A percentile compares a stretch with the other conserved stretches of the same genome.
Conservation (phyloP, 31 red algal genomes). For the Odonthalia washingtoniensis region DNA sequence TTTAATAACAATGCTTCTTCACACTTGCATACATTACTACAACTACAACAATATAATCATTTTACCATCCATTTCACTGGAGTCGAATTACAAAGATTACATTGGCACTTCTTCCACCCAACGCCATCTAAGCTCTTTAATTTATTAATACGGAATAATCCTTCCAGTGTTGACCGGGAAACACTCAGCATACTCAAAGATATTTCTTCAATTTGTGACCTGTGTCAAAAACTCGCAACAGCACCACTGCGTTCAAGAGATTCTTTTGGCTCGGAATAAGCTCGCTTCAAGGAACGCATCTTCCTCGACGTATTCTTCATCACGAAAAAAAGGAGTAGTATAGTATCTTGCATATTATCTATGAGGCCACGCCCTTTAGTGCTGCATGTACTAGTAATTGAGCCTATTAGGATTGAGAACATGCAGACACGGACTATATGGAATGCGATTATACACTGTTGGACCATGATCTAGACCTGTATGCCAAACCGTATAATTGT, state of each 20-base stretch:
- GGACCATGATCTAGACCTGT: neutral
- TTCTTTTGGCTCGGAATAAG: neutral
- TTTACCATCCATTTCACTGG: neutral
- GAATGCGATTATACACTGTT: neutral
- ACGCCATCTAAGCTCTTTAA: neutral
- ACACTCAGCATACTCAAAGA: neutral
- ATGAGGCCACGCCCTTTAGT: neutral
- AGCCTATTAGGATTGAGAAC: neutral
- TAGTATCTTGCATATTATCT: neutral
- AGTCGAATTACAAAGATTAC: neutral
- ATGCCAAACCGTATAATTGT: neutral
- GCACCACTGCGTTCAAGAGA: neutral
- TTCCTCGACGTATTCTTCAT: neutral
- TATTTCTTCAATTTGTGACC: neutral
- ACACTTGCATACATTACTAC: neutral
- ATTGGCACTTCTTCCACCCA: neutral
- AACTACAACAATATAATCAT: neutral
- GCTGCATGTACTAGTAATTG: neutral
- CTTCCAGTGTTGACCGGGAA: no score
- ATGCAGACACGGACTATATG: no score
- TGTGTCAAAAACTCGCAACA: neutral
- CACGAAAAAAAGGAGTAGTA: no score
- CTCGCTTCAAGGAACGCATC: conserved; percentile 5
- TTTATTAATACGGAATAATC: no score
- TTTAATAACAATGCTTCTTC: neutral